Percentiles rank a stretch among this genome's conserved stretches.
phyloP scores from a whole-genome alignment of 1,284 basidiomycete genomes.

The Rhodotorula sp. region DNA sequence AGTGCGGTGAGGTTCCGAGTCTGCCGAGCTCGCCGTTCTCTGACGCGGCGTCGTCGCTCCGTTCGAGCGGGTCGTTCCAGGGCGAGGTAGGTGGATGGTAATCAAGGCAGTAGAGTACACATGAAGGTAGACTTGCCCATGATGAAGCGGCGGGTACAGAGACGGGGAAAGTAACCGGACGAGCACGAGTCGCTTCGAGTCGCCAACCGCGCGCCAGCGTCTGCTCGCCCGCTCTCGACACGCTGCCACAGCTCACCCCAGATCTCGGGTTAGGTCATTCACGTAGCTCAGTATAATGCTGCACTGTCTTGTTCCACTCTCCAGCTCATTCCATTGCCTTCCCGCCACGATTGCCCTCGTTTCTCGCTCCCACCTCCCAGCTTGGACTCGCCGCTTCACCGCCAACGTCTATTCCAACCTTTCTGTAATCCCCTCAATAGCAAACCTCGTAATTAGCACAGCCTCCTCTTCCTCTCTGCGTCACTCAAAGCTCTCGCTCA shows the following conservation, averaged over 20 bases:
- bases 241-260: background rate
- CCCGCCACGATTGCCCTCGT: too few species aligned
- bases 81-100: background rate
- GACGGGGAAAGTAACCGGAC: slow-evolving; percentile 2
- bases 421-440: too few species aligned
- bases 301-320: background rate
- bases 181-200: background rate
- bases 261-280: too few species aligned
- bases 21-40: background rate
- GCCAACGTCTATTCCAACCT: background rate
- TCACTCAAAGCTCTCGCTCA: background rate
- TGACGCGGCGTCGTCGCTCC: too few species aligned
- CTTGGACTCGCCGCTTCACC: background rate
- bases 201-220: background rate
- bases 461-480: too few species aligned
- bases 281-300: background rate
- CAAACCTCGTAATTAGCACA: too few species aligned
- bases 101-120: background rate
- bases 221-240: background rate
- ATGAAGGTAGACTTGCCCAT: slow-evolving; percentile 10
- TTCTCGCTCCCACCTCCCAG: background rate
- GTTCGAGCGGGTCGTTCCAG: background rate
- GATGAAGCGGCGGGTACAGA: slow-evolving; percentile 15
- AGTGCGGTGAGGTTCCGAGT: too few species aligned
- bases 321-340: background rate